Evolutionary conservation across 2,329 filamentous ascomycete genomes (phyloP), one percentile per base, ranked within the genome.

Genomic region (Ceratocystiopsis brevicomis): DNA sequence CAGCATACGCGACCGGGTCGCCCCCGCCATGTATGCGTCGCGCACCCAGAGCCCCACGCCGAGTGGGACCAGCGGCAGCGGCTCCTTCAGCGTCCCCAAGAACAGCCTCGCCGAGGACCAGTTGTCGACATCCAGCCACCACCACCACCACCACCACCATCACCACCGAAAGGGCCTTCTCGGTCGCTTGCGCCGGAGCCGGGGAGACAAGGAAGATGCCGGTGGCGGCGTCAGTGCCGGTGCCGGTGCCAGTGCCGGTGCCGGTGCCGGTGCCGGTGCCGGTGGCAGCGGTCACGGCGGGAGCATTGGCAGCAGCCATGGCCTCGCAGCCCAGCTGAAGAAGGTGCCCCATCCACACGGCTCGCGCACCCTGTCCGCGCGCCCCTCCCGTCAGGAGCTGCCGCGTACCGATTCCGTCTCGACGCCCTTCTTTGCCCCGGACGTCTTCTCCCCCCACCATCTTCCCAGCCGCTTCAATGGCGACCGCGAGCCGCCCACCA

Each of bases 31-130:
- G 67, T 56, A 70, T 63, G 51, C 56, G 50, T 67, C 68, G 18
- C 78, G 86, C 50, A 77, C 83, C 13, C 73, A 81, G 47, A 93
- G 87, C 59, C 85, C 87, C 21, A 83, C 84, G 1, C 81, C 86
- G 9, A 90, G 83, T 58, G 66, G 72, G 37, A 72, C 71, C 51
- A 84, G 79, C 38, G 41, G 33, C 54, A 69, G 50, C 53, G 41
- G 40, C 25, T 61, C 59, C 42, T 54, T 55, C 64, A 38, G 39
- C 19, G 59, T 17, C 9, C 56, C 67, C 57, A 67, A 65, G 53
- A 54, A 68, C 60, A 53, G 62, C 51, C 57, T 67, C 53, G 49
- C 57, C 18, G 69, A 74, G 47, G 69, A 68, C 19, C 71, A 76
- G 53, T 67, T 67, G 16, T 81, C 76, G 3, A 30, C 25, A 6